Base-by-base conservation (phyloP, 2,329 filamentous ascomycete species). In the Cadophora sp. region DNA sequence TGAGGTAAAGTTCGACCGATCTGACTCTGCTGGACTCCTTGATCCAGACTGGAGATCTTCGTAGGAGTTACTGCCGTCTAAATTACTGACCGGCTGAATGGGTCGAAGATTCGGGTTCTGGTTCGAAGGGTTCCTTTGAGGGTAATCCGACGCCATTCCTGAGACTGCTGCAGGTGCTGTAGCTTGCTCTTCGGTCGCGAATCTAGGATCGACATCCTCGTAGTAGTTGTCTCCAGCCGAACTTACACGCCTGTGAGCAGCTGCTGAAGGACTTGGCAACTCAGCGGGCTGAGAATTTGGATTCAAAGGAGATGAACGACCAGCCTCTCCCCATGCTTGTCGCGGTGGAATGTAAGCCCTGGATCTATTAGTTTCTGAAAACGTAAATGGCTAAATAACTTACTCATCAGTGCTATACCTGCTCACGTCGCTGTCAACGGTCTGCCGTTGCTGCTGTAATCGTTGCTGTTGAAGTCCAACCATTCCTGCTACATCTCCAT, bases 181-280 rank as follows among this genome's bases (percentile, higher is more conserved):
- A 69, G 63, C 76, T 37, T 68, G 43, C 22, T 65, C 66, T 40
- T 67, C 66, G 50, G 88, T 85, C 40, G 89, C 91, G 76, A 97
- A 98, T 66, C 90, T 92, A 55, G 95, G 94, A 73, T 97, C 94
- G 14, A 97, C 89, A 78, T 98, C 95, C 83, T 98, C 96, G 77
- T 97, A 97, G 80, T 98, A 98, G 70, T 86, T 81, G 61, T 77
- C 75, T 59, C 72, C 71, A 70, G 73, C 73, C 55, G 70, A 71
- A 37, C 68, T 66, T 34, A 53, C 40, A 29, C 75, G 73, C 67
- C 71, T 70, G 59, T 76, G 74, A 60, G 70, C 56, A 26, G 80
- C 79, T 50, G 77, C 78, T 55, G 77, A 78, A 62, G 75, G 76
- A 56, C 73, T 77, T 51, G 79, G 75, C 37, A 80, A 74, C 68